phyloP scores from a whole-genome alignment of 352 stramenopile species.

The Phytophthora constricta region DNA sequence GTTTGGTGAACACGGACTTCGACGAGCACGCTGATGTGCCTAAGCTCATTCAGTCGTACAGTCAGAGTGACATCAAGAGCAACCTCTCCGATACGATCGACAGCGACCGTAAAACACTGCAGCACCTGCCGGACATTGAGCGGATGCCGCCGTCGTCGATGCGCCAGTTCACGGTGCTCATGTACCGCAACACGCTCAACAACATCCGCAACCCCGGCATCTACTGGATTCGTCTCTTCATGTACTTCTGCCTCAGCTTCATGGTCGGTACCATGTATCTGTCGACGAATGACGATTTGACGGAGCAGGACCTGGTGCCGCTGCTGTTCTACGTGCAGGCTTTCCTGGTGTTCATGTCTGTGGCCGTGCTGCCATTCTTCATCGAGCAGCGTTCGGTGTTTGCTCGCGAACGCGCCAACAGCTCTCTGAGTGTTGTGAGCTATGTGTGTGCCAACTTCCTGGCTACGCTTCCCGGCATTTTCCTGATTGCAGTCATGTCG shows the following conservation, averaged over 20 bases:
- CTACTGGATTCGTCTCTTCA: slow-evolving; percentile 72
- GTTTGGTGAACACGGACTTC: slow-evolving; percentile 63
- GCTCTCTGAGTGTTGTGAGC: slow-evolving; percentile 71
- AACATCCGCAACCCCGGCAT: slow-evolving; percentile 72
- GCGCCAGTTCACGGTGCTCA: slow-evolving; percentile 53
- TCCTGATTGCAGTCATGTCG: slow-evolving; percentile 68
- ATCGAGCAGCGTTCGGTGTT: slow-evolving; percentile 84
- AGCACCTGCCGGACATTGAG: slow-evolving; percentile 31
- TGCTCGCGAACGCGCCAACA: slow-evolving; percentile 67
- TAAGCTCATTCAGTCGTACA: slow-evolving; percentile 32
- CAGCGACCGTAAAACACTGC: slow-evolving; percentile 27
- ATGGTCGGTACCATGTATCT: slow-evolving; percentile 82
- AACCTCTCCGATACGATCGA: slow-evolving; percentile 17
- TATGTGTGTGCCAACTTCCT: slow-evolving; percentile 83
- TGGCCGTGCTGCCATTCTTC: slow-evolving; percentile 87
- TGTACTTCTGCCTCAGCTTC: slow-evolving; percentile 74
- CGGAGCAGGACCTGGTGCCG: slow-evolving; percentile 48
- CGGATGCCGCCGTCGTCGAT: slow-evolving; percentile 29
- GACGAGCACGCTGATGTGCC: slow-evolving; percentile 44
- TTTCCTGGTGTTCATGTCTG: slow-evolving; percentile 91
- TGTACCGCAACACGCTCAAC: slow-evolving; percentile 67
- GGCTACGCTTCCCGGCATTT: slow-evolving; percentile 65
- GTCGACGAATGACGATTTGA: slow-evolving; percentile 51
- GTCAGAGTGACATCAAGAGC: slow-evolving; percentile 18
- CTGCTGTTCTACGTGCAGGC: slow-evolving; percentile 89